Base-by-base conservation (phyloP, 495 filamentous ascomycete genomes). In the Cercophora scortea region DNA sequence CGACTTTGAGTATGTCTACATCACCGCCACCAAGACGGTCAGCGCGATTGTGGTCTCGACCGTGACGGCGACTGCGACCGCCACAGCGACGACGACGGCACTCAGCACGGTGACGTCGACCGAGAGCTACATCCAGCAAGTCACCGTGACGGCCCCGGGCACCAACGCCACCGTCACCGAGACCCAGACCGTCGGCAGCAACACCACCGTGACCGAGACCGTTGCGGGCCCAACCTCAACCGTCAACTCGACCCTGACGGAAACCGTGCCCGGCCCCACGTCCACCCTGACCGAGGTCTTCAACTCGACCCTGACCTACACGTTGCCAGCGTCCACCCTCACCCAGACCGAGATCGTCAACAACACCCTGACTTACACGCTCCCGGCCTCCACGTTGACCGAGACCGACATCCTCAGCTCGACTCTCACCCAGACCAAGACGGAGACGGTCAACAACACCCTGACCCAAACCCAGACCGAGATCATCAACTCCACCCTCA, bases 71-170 rank as follows among this genome's bases (percentile, higher is more conserved):
- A 61, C 53, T 35, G 32, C 18, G 25, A 59, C 53, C 13, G 45
- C 45, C 32, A 54, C 55, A 1, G 55, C 41, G 5, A 41, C 41
- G 9, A 41, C 38, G 34, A 53, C 47, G 10, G 33, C 6, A 10
- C 34, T 32, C 32, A 16, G 8, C 13, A 45, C 40, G 13, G 19
- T 11, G 5, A 54, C 53, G 25, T 53, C 40, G 19, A 59, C 53
- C 0, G 60, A 48, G 45, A 59, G 45, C 50, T 58, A 58, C 51
- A 59, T 56, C 45, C 34, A 36, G 13, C 18, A 42, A 25, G 17
- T 36, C 32, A 55, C 48, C 35, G 40, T 36, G 6, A 42, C 42
- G 0, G 6, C 39, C 11, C 33, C 47, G 19, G 16, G 25, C 36
- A 33, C 41, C 35, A 46, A 42, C 10, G 42, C 40, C 17, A 52